Conservation (phyloP, 345 rosid genomes). For the Bruguiera parviflora region DNA sequence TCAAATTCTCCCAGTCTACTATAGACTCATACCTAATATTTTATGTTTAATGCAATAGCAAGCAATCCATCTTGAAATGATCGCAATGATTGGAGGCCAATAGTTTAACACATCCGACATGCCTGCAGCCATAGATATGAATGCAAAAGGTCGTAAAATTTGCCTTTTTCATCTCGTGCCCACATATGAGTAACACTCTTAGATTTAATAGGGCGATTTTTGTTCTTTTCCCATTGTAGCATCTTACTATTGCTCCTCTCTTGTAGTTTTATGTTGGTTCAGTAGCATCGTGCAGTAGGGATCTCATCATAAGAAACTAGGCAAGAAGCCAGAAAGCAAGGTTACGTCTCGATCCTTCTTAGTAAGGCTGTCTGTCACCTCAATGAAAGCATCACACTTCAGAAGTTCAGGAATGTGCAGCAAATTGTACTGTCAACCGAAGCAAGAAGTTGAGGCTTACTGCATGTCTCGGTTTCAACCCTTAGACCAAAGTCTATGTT, state of each 20-base stretch:
- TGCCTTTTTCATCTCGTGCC: not conserved
- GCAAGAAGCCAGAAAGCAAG: constrained; percentile 5
- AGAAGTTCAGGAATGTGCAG: constrained; percentile 39
- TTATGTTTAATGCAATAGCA: not conserved
- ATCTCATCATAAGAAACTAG: not conserved
- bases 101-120: not conserved
- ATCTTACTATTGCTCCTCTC: constrained; percentile 2
- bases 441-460: constrained; percentile 41
- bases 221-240: not conserved
- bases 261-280: constrained; percentile 20
- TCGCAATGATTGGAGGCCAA: not conserved
- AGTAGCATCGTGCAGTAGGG: not conserved
- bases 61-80: not conserved
- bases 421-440: constrained; percentile 36
- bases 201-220: not conserved
- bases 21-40: not conserved
- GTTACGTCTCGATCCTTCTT: not conserved
- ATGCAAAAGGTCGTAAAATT: not conserved
- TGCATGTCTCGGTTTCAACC: constrained; percentile 41
- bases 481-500: constrained; percentile 28
- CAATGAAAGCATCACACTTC: constrained; percentile 39
- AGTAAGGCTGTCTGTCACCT: constrained; percentile 2
- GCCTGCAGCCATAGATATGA: not conserved
- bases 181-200: not conserved
- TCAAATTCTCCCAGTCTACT: not conserved